Base-by-base conservation (phyloP, 1,284 basidiomycete genomes). In the Xerocomus amazonicus region DNA sequence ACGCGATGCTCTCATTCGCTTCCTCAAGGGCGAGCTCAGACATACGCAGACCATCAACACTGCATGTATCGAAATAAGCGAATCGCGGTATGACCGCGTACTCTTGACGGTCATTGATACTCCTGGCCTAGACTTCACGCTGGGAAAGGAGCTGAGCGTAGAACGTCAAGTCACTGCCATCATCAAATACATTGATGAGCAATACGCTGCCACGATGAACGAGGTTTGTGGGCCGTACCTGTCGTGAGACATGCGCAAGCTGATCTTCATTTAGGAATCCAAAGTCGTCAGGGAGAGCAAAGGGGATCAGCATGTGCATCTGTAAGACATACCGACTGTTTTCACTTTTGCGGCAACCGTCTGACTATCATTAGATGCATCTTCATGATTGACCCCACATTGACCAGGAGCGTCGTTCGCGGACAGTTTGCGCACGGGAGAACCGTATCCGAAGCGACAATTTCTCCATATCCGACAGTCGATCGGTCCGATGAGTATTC, bases 281-380 rank as follows among this genome's bases (percentile, higher is more conserved):
- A 91, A 91, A 75, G 87, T 91, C 38, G 72, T 91, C 45, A 79
- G 89, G 56, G 81, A 88, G 63, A 89, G 80, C 70, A 90, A 86
- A 70, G 89, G 86, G 48, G 89, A 92, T 68, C 83, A 89, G 61
- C 87, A 90, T 61, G 81, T 92, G 60, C 86, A 92, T 70, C 68
- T 92, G 87, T 91, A 63, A 68, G 86, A 68, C 38, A 50, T 38
- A 26, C 31, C 39, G 43, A 35, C 19, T 23, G 19, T 23, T 23
- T 23, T 45, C 39, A 28, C 40, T 36, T 37, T 35, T 33, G 17
- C 27, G 39, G 44, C 47, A 26, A 23, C 23, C 45, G 38, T 50
- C 60, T 69, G 62, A 64, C 54, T 43, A 29, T 48, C 23, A 43
- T 13, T 50, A 87, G 87, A 47, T 88, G 84, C 65, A 85, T 92